Evolutionary conservation across 768 basidiomycete species (phyloP).

Genomic region (Scleroderma citrinum): DNA sequence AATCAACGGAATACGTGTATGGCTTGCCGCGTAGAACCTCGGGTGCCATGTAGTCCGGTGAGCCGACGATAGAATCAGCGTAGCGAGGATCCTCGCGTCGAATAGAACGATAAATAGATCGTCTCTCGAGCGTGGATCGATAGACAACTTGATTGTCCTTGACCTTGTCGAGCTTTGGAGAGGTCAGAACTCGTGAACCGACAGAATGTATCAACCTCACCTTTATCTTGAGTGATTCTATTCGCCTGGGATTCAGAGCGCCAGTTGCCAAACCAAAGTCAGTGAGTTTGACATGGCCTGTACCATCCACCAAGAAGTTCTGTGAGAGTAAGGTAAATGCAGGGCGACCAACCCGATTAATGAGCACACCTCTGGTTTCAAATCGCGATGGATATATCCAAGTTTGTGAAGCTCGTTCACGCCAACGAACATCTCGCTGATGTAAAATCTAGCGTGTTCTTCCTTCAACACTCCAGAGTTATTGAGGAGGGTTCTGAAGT

Average conservation of each 20-base stretch:
- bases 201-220: conserved; percentile 32
- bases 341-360: not conserved
- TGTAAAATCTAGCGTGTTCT: conserved; percentile 95
- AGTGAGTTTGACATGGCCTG: conserved; percentile 95
- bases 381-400: conserved; percentile 96
- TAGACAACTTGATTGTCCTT: conserved; percentile 89
- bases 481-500: conserved; percentile 95
- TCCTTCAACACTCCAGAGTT: conserved; percentile 98
- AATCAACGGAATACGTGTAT: conserved; percentile 95
- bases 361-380: conserved; percentile 87
- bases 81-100: conserved; percentile 87
- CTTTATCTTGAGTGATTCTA: conserved; percentile 92
- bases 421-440: conserved; percentile 94
- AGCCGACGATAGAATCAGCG: conserved; percentile 96
- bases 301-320: conserved; percentile 96
- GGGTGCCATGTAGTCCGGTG: conserved; percentile 97
- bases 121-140: conserved; percentile 89
- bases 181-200: conserved; percentile 4
- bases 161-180: conserved; percentile 81
- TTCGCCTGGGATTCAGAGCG: conserved; percentile 87
- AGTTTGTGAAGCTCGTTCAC: conserved; percentile 95
- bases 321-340: conserved; percentile 22
- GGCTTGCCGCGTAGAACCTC: conserved; percentile 92
- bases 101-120: conserved; percentile 91
- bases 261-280: conserved; percentile 98